phyloP scores from a whole-genome alignment of 805 yeast genomes.

The Candida xiaguanensis region DNA sequence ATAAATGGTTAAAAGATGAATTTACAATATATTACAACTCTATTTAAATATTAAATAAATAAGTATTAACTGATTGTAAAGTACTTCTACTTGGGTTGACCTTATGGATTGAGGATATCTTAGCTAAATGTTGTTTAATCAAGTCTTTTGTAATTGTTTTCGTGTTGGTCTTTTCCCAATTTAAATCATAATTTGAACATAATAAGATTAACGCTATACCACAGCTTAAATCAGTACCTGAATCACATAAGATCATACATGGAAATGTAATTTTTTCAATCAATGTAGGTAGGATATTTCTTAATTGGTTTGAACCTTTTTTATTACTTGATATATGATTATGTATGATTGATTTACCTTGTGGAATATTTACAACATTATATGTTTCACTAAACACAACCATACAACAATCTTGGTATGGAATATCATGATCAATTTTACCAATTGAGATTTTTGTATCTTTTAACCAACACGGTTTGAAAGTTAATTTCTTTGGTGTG shows the following conservation, averaged over 20 bases:
- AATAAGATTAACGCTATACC: constrained; percentile 55
- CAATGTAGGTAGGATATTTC: constrained; percentile 46
- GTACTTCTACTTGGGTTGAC: constrained; percentile 78
- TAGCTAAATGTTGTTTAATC: constrained; percentile 54
- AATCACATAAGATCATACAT: constrained; percentile 53
- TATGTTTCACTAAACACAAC: constrained; percentile 18
- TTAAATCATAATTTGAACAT: constrained; percentile 40
- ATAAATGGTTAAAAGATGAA: constrained; percentile 5
- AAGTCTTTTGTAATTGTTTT: constrained; percentile 39
- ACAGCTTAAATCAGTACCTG: constrained; percentile 63
- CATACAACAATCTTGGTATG: constrained; percentile 8
- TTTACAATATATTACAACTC: constrained; percentile 9
- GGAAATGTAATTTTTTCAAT: constrained; percentile 17
- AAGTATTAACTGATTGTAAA: constrained; percentile 62
- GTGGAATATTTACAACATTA: constrained; percentile 10
- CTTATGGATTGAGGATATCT: constrained; percentile 43
- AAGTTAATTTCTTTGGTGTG: background rate
- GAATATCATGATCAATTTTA: constrained; percentile 14
- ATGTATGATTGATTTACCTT: constrained; percentile 9
- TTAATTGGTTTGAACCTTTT: constrained; percentile 61
- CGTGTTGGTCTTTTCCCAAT: constrained; percentile 41
- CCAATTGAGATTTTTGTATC: constrained; percentile 30
- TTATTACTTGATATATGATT: constrained; percentile 40
- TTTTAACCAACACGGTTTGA: constrained; percentile 1
- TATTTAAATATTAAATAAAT: constrained; percentile 9